Conservation (phyloP, 495 filamentous ascomycete genomes). For the Jackrogersella multiformis region DNA sequence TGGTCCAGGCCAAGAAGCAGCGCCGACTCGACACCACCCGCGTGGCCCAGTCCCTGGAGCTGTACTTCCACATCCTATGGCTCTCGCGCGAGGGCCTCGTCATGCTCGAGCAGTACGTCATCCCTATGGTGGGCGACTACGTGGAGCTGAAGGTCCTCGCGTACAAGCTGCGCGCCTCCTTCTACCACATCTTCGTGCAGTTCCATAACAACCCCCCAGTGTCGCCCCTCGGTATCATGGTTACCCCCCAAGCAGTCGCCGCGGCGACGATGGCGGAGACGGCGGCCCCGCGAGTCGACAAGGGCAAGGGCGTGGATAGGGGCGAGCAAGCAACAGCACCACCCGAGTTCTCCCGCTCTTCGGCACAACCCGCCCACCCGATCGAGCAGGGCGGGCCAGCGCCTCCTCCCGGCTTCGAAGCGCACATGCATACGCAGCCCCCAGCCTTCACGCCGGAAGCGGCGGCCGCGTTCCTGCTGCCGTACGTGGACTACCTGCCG, state of each 20-base stretch:
- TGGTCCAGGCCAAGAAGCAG: conserved; percentile 81
- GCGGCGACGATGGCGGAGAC: conserved; percentile 27
- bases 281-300: conserved; percentile 48
- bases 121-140: conserved; percentile 77
- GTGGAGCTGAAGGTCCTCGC: conserved; percentile 85
- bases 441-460: conserved; percentile 54
- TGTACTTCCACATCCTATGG: conserved; percentile 95
- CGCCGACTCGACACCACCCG: conserved; percentile 83
- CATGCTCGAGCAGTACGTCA: conserved; percentile 84
- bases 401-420: conserved; percentile 59
- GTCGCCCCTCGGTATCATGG: conserved; percentile 49
- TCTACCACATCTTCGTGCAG: conserved; percentile 95
- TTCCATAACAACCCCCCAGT: conserved; percentile 80
- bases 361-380: conserved; percentile 54
- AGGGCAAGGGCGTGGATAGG: conserved; percentile 57
- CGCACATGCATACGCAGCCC: conserved; percentile 53
- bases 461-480: conserved; percentile 74
- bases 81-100: conserved; percentile 89
- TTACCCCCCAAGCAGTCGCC: conserved; percentile 13
- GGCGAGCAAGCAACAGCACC: conserved; percentile 15
- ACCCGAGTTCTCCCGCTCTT: conserved; percentile 37
- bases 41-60: conserved; percentile 70
- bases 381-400: conserved; percentile 59
- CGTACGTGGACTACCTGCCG: conserved; percentile 82
- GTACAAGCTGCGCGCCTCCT: conserved; percentile 90